Base-by-base conservation (phyloP, 495 filamentous ascomycete genomes). In the Xylona heveae region DNA sequence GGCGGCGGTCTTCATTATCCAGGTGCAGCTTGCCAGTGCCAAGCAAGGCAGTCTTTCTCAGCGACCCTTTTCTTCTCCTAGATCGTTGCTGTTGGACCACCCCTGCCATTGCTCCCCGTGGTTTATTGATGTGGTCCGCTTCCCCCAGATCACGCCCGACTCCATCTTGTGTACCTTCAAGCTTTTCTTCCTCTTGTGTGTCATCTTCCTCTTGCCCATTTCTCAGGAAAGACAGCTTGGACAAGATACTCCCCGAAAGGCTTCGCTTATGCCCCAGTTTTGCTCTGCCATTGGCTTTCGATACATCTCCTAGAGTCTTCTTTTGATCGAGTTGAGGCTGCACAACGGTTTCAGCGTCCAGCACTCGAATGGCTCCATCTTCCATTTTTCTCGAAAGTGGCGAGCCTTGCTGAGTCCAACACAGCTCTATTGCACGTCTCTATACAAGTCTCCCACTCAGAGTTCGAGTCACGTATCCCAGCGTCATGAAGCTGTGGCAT, bases 21-120 rank as follows among this genome's bases (percentile, higher is more conserved):
- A 70, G 32, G 13, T 67, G 54, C 38, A 68, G 59, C 3, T 60
- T 66, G 24, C 75, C 66, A 28, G 75, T 67, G 4, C 77, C 78
- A 5, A 85, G 58, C 6, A 85, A 52, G 16, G 79, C 80, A 2
- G 78, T 77, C 41, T 85, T 88, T 25, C 79, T 59, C 34, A 85
- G 51, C 4, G 79, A 84, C 4, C 78, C 76, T 39, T 75, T 71
- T 26, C 84, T 71, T 35, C 72, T 69, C 16, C 82, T 64, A 6
- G 72, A 7, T 16, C 14, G 8, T 29, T 68, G 64, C 37, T 77
- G 70, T 38, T 74, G 66, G 9, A 64, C 48, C 9, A 55, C 59
- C 29, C 50, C 52, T 15, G 62, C 56, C 59, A 68, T 62, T 36
- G 68, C 58, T 41, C 67, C 53, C 6, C 59, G 57, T 42, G 50